Conservation (phyloP, 495 filamentous ascomycete genomes). For the Delitschia confertaspora region DNA sequence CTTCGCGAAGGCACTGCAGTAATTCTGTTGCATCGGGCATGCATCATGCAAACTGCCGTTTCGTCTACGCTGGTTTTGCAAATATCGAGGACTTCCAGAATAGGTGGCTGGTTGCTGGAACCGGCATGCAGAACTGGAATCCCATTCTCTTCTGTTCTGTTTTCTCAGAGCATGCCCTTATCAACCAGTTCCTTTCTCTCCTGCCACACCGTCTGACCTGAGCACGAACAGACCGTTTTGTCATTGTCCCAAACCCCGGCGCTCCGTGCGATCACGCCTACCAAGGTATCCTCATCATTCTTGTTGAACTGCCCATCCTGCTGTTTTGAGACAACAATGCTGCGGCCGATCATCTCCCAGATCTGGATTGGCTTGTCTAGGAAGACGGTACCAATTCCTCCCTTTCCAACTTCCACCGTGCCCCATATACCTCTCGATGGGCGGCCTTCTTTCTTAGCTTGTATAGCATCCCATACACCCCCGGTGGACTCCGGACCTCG, state of each 20-base stretch:
- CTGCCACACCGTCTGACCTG: conserved; percentile 96
- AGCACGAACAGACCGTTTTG: conserved; percentile 91
- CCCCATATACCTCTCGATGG: conserved; percentile 61
- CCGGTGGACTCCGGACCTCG: conserved; percentile 71
- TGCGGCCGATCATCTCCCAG: conserved; percentile 92
- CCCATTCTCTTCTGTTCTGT: not conserved
- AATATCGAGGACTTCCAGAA: conserved; percentile 14
- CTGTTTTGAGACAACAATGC: conserved; percentile 67
- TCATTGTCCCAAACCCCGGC: conserved; percentile 98
- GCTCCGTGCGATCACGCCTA: conserved; percentile 88
- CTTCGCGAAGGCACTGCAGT: conserved; percentile 23
- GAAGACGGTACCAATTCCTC: conserved; percentile 65
- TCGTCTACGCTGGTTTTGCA: too few species aligned
- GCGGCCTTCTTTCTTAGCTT: conserved; percentile 41
- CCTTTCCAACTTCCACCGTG: conserved; percentile 57
- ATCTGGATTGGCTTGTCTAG: conserved; percentile 72
- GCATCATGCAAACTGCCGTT: conserved; percentile 18
- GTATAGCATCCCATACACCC: conserved; percentile 62
- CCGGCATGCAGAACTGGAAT: conserved; percentile 1
- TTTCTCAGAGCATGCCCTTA: conserved; percentile 68
- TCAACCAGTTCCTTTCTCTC: conserved; percentile 82
- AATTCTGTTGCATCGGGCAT: conserved; percentile 13
- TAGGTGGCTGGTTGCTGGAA: not conserved
- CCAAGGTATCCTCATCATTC: conserved; percentile 72
- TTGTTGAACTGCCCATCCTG: conserved; percentile 46